A percentile compares a stretch with the other conserved stretches of the same genome.
Evolutionary conservation across 257 asterid species (phyloP).

Genomic region (Rhazya stricta): DNA sequence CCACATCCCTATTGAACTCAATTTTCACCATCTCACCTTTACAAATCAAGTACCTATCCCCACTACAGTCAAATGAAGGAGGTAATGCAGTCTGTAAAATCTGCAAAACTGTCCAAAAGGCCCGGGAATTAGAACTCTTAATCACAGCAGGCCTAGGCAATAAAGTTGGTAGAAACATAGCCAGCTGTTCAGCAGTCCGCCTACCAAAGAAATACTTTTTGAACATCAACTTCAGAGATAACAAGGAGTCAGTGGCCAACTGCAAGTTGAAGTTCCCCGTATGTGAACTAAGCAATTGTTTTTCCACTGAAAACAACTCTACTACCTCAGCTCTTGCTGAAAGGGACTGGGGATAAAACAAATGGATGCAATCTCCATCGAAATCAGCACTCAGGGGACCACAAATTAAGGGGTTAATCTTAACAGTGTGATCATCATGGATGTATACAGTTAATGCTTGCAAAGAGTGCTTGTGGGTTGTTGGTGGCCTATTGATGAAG

Average conservation of each 20-base stretch:
- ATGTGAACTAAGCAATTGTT: conserved; percentile 91
- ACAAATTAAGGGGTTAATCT: conserved; percentile 90
- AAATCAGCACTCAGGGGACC: conserved; percentile 96
- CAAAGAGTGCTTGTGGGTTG: conserved; percentile 93
- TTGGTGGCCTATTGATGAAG: conserved; percentile 92
- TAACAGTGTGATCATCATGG: conserved; percentile 87
- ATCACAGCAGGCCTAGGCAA: conserved; percentile 57
- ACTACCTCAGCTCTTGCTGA: conserved; percentile 94
- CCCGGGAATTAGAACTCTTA: conserved; percentile 45
- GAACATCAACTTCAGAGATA: conserved; percentile 67
- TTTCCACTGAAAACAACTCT: conserved; percentile 94
- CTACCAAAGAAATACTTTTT: conserved; percentile 40
- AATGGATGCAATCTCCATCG: conserved; percentile 89
- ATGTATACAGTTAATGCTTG: conserved; percentile 82
- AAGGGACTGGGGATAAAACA: conserved; percentile 91
- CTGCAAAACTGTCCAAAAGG: conserved; percentile 81
- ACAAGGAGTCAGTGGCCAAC: conserved; percentile 67
- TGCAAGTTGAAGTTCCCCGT: conserved; percentile 95
- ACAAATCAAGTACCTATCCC: conserved; percentile 54
- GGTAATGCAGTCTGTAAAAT: conserved; percentile 74
- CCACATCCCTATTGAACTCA: conserved; percentile 51
- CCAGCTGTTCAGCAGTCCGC: conserved; percentile 67
- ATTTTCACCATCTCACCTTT: conserved; percentile 51
- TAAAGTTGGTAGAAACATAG: conserved; percentile 58
- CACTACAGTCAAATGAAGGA: conserved; percentile 52